Evolutionary conservation across 179 eudicot species (phyloP), one percentile per base, ranked within the genome.

Genomic region (Silene noctiflora): DNA sequence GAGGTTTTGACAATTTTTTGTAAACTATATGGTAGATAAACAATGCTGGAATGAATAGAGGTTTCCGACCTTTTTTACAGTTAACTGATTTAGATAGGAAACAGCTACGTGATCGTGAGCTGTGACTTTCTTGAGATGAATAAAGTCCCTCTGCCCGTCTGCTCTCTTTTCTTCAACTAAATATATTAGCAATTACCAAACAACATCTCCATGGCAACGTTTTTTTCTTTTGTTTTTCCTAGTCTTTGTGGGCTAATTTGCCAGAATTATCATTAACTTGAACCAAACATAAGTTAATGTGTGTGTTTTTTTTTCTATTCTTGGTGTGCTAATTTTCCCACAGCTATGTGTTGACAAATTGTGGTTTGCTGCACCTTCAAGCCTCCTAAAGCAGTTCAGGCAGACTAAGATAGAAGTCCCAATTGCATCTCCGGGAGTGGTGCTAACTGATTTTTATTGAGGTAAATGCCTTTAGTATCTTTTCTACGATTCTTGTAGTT

Each of bases 391-490:
- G 79, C 97, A 95, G 75, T 78, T 87, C 77, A 88, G 74, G 81
- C 85, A 83, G 77, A 85, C 89, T 20, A 93, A 88, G 72, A 88
- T 89, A 25, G 97, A 97, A 60, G 89, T 93, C 60, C 97, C 89
- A 80, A 91, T 95, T 11, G 99, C 97, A 62, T 95, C 97, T 29
- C 99, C 98, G 13, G 97, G 97, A 84, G 93, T 95, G 99, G 98
- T 95, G 31, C 83, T 95, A 64, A 95, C 99, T 0, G 98, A 93
- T 59, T 86, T 93, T 82, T 95, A 19, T 81, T 95, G 78, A 93
- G 99, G 99, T 95, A 86, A 9, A 31, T 80, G 21, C 46, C 44
- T 44, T 35, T 2, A 3, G 16, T 11, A 8, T 64, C 33, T 20
- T 63, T 48, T n/a, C 4, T 33, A 24, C 55, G 4, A 33, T 11